These are phyloP conservation scores for Pichia sp. DNA, from an alignment of 1,139 yeast species.

Conservation along the genomic window DNA sequence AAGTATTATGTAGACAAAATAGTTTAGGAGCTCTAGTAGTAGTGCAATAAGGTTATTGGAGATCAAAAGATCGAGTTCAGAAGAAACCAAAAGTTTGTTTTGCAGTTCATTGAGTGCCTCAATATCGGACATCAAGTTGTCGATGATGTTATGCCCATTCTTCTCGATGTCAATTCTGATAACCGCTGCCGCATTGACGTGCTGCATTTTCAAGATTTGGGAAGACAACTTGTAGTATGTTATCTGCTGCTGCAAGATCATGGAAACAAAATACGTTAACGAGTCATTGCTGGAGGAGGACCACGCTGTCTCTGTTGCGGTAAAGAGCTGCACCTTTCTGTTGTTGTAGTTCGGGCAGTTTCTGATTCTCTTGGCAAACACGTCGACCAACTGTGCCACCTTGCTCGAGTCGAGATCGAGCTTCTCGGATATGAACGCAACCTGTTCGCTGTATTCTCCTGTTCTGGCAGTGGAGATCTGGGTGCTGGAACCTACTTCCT, in stretches of 20 bases:
- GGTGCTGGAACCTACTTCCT: not conserved
- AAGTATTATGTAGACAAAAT: conserved; percentile 41
- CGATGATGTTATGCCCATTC: conserved; percentile 21
- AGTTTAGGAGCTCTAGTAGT: conserved; percentile 41
- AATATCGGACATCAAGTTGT: conserved; percentile 19
- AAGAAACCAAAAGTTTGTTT: not conserved
- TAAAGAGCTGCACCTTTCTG: not conserved
- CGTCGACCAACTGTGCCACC: not conserved
- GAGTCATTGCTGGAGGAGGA: not conserved
- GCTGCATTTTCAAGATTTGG: not conserved
- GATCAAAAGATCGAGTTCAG: conserved; percentile 7
- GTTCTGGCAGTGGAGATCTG: not conserved
- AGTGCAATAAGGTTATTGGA: conserved; percentile 2
- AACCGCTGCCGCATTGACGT: not conserved
- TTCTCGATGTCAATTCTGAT: conserved; percentile 7
- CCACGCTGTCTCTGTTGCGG: not conserved
- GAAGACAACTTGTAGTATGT: conserved; percentile 4
- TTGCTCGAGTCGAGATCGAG: conserved; percentile 2
- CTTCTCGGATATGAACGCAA: conserved; percentile 7
- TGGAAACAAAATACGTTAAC: conserved; percentile 3
- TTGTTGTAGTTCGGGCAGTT: not conserved
- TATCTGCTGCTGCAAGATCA: conserved; percentile 10
- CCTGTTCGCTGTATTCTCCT: conserved; percentile 3
- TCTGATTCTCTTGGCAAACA: conserved; percentile 5
- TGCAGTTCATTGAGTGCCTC: conserved; percentile 3